These are phyloP conservation scores for Paramecium octaurelia DNA, from an alignment of 73 alveolate genomes.

Conservation along the genomic window DNA sequence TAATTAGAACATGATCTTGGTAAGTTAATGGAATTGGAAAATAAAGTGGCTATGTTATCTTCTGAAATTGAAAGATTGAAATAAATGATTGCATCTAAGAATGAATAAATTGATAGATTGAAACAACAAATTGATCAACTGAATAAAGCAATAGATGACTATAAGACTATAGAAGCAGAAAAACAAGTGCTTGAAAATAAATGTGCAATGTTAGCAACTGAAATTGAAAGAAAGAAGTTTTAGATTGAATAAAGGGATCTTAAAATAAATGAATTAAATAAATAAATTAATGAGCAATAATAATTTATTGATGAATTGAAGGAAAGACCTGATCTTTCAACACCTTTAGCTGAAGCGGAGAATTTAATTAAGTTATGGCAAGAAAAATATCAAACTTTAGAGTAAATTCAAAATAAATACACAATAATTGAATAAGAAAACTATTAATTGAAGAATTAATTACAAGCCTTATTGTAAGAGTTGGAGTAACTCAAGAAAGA, in stretches of 20 bases:
- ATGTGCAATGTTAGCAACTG: constrained; percentile 42
- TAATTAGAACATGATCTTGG: constrained; percentile 50
- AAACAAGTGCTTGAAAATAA: constrained; percentile 8
- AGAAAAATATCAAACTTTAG: background rate
- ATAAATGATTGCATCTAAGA: background rate
- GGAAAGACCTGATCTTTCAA: background rate
- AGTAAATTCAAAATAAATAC: background rate
- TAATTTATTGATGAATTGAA: background rate
- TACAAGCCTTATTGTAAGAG: background rate
- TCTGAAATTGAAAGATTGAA: constrained; percentile 37
- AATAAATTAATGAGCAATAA: background rate
- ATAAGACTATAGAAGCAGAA: constrained; percentile 36
- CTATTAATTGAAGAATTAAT: background rate
- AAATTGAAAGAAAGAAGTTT: constrained; percentile 12
- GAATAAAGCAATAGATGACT: background rate
- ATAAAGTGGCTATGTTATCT: background rate
- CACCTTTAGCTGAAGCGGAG: background rate
- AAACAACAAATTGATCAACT: background rate
- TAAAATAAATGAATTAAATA: background rate
- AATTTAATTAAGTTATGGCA: background rate
- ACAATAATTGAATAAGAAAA: constrained; percentile 4
- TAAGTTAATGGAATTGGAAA: constrained; percentile 25
- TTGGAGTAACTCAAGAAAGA: background rate
- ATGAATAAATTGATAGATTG: background rate
- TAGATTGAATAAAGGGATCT: constrained; percentile 26